These are phyloP conservation scores for Populus davidiana DNA, from an alignment of 345 rosid genomes.

Conservation along the genomic window DNA sequence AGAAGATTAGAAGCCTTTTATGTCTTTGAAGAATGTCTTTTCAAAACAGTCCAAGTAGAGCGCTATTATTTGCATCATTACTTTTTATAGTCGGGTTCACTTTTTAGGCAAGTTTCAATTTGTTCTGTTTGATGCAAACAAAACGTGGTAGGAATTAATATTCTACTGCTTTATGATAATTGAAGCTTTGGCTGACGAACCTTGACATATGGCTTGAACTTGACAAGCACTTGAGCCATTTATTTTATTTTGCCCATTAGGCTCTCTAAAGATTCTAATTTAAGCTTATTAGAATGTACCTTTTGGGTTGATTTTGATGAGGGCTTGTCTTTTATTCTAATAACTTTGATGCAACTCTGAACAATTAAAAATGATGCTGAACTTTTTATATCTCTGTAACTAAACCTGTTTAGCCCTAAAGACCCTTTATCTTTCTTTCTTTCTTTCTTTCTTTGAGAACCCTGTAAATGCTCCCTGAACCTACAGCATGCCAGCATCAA, in stretches of 20 bases:
- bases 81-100: not conserved
- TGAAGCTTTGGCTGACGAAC: not conserved
- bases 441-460: too few species aligned
- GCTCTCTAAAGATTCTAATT: not conserved
- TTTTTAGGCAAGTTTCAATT: not conserved
- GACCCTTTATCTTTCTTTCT: too few species aligned
- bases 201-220: not conserved
- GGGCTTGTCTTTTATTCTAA: not conserved
- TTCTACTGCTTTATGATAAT: not conserved
- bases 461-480: too few species aligned
- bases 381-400: not conserved
- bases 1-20: not conserved
- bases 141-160: not conserved
- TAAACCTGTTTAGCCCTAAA: not conserved
- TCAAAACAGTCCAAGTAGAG: not conserved
- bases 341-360: not conserved
- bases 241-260: not conserved
- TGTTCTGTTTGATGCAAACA: not conserved
- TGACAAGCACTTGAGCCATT: not conserved
- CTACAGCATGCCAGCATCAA: not conserved
- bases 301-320: not conserved
- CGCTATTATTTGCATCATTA: not conserved
- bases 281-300: not conserved
- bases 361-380: not conserved
- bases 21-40: not conserved